These are phyloP conservation scores for Populus ilicifolia DNA, from an alignment of 345 rosid species.

Conservation along the genomic window DNA sequence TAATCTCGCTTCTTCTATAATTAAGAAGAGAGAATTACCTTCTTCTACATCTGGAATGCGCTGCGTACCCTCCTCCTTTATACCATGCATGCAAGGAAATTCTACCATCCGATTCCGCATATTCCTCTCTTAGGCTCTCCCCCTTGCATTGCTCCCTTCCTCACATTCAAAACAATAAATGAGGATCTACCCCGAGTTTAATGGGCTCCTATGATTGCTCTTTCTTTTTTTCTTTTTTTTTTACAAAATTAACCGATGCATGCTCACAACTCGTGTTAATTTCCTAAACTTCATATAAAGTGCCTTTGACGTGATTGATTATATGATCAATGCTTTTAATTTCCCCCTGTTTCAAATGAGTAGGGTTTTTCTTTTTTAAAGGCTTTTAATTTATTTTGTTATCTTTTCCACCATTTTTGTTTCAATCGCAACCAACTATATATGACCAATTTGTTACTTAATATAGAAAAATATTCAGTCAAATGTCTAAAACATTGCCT, in stretches of 20 bases:
- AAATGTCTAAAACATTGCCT: no score
- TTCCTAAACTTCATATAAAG: neutral
- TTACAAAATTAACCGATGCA: no score
- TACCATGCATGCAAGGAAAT: neutral
- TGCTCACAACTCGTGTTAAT: neutral
- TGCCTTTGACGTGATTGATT: neutral
- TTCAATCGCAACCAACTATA: neutral
- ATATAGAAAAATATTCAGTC: neutral
- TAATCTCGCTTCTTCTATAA: neutral
- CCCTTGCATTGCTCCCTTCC: constrained; percentile 2
- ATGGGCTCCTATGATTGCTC: neutral
- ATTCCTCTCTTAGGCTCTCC: neutral
- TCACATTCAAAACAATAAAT: neutral
- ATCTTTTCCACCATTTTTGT: neutral
- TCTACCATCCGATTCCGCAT: neutral
- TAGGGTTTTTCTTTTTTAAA: no score
- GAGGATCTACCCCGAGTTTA: neutral
- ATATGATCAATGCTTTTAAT: neutral
- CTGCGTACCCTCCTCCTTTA: neutral
- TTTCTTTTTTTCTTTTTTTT: no score
- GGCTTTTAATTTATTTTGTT: no score
- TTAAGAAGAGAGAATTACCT: neutral
- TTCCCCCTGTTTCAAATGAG: no score
- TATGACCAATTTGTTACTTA: neutral
- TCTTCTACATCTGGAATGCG: neutral